Base-by-base conservation (phyloP, 2,329 filamentous ascomycete genomes). In the Exophiala calicioides region DNA sequence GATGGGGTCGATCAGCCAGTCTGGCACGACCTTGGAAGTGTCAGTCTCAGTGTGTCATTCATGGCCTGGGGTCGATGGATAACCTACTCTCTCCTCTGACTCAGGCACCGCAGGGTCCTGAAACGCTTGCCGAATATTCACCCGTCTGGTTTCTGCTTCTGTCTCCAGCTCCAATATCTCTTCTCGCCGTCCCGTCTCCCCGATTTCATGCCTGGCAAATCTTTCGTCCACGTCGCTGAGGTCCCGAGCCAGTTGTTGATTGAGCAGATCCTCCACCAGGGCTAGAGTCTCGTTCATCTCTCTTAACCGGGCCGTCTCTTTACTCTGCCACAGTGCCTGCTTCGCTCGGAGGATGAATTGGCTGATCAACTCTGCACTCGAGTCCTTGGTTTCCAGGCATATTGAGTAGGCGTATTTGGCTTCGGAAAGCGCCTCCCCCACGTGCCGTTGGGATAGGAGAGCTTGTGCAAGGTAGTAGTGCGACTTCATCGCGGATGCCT, bases 381-480 rank as follows among this genome's bases (percentile, higher is more conserved):
- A 80, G 62, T 84, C 85, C 61, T 80, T 78, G 15, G 72, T 75
- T 16, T 71, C 70, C 13, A 82, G 73, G 65, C 86, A 90, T 4
- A 85, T 69, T 3, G 79, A 70, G 68, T 95, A 94, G 6, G 91
- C 91, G 27, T 71, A 76, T 18, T 84, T 72, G 1, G 87, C 88
- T 47, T 81, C 81, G 1, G 75, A 68, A 10, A 94, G 76, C 0
- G 90, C 90, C 61, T 85, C 85, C 48, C 88, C 81, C 26, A 81
- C 84, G 56, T 86, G 80, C 39, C 81, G 75, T 2, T 95, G 76
- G 1, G 78, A 78, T n/a, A 95, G 74, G 56, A 94, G 83, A 0
- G 90, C 89, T 68, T 95, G 86, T 3, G 88, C 84, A 19, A 95
- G 79, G 63, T 90, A 88, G 67, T 86, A 94, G 62, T 82, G 80